Evolutionary conservation across 176 grass and related monocot genomes (phyloP).

Genomic region (Cenchrus purpureus): DNA sequence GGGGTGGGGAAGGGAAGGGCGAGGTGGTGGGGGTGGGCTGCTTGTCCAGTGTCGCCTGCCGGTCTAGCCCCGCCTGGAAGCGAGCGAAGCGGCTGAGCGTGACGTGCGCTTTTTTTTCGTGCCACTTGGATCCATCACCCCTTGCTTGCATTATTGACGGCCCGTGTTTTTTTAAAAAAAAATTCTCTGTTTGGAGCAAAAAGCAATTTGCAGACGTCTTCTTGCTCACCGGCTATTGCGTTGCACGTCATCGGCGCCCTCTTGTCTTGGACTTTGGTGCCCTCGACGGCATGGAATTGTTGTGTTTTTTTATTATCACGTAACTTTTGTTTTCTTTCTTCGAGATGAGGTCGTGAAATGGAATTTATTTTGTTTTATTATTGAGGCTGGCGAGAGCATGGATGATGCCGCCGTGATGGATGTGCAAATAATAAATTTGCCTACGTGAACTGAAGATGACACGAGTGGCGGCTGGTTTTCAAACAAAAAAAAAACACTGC

Average conservation of each 20-base stretch:
- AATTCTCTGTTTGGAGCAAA: background rate
- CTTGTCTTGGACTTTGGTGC: background rate
- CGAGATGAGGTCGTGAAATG: background rate
- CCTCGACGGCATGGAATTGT: background rate
- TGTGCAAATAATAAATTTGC: too few species aligned
- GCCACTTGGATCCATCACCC: conserved; percentile 3
- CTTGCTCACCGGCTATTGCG: too few species aligned
- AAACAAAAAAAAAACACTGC: too few species aligned
- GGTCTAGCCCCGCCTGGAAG: background rate
- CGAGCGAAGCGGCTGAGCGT: background rate
- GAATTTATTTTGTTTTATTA: too few species aligned
- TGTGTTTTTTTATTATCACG: background rate
- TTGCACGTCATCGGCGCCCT: background rate
- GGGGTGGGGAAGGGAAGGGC: background rate
- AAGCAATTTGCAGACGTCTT: too few species aligned
- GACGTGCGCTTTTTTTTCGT: background rate
- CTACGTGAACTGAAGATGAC: too few species aligned
- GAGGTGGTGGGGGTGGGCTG: background rate
- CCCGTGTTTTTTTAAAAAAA: background rate
- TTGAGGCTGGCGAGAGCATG: too few species aligned
- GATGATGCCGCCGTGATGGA: background rate
- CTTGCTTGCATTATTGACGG: conserved; percentile 2
- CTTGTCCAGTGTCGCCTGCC: background rate
- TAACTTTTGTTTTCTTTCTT: background rate
- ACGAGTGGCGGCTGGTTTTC: too few species aligned